Evolutionary conservation across 2,329 filamentous ascomycete genomes (phyloP).

Genomic region (Lecanosticta acicola): DNA sequence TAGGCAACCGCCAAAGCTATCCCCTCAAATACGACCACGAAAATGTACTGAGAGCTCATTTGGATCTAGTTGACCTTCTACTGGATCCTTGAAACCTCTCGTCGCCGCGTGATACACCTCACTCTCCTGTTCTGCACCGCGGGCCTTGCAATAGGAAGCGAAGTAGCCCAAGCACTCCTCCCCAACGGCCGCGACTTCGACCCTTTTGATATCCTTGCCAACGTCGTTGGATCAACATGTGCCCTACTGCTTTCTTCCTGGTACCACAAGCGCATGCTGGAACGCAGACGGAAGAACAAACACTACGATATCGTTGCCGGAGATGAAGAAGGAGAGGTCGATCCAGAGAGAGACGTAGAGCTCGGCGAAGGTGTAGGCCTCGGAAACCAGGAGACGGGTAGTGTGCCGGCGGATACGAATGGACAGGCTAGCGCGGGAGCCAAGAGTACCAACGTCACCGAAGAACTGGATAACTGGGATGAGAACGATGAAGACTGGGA

Average conservation of each 20-base stretch:
- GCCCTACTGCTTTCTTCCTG: slow-evolving; percentile 72
- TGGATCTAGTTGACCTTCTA: slow-evolving; percentile 58
- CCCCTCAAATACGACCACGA: too few species aligned
- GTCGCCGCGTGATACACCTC: slow-evolving; percentile 76
- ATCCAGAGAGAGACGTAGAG: slow-evolving; percentile 61
- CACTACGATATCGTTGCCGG: slow-evolving; percentile 66
- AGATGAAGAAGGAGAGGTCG: slow-evolving; percentile 39
- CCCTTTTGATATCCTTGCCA: slow-evolving; percentile 79
- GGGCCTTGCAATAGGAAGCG: slow-evolving; percentile 64
- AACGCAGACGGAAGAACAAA: slow-evolving; percentile 70
- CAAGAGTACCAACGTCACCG: slow-evolving; percentile 60
- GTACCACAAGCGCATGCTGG: slow-evolving; percentile 95
- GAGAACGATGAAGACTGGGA: slow-evolving; percentile 73
- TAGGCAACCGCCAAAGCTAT: not conserved
- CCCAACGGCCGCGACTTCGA: slow-evolving; percentile 61
- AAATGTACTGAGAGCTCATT: too few species aligned
- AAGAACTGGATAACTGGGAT: slow-evolving; percentile 90
- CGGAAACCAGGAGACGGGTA: slow-evolving; percentile 30
- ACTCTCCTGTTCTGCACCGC: slow-evolving; percentile 76
- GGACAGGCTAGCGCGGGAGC: slow-evolving; percentile 33
- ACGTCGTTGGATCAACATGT: slow-evolving; percentile 69
- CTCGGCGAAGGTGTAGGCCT: slow-evolving; percentile 56
- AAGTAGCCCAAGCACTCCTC: slow-evolving; percentile 68
- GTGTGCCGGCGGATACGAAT: slow-evolving; percentile 19
- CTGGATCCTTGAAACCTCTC: slow-evolving; percentile 90